Conservation (phyloP, 768 basidiomycete genomes). For the Hericium coralloides region DNA sequence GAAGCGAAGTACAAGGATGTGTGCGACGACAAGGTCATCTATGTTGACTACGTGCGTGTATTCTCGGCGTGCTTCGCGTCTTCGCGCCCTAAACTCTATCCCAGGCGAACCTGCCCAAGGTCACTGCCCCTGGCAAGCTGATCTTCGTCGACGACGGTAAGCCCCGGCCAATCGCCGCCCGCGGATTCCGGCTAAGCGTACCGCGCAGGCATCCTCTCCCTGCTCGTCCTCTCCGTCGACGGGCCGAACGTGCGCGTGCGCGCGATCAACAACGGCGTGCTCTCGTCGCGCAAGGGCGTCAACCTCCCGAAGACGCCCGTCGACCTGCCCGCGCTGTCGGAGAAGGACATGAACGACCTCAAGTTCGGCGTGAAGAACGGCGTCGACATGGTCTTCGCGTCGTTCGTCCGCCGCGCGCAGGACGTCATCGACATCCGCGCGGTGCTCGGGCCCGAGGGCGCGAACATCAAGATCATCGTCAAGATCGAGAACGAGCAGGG, state of each 20-base stretch:
- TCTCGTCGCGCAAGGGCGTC: constrained; percentile 97
- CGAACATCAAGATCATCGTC: constrained; percentile 96
- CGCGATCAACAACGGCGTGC: constrained; percentile 81
- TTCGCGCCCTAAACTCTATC: neutral
- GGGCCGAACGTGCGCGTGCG: constrained; percentile 75
- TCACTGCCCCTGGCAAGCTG: constrained; percentile 93
- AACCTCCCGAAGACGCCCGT: constrained; percentile 98
- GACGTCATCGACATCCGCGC: constrained; percentile 92
- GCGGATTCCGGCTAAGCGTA: neutral
- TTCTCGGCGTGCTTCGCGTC: neutral
- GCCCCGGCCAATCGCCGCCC: constrained; percentile 4
- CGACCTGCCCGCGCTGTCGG: constrained; percentile 93
- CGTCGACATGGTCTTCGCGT: constrained; percentile 99
- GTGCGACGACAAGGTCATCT: constrained; percentile 81
- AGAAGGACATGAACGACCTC: constrained; percentile 96
- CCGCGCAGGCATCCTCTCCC: constrained; percentile 68
- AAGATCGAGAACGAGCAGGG: constrained; percentile 99
- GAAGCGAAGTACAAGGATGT: constrained; percentile 71
- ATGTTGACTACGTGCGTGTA: constrained; percentile 82
- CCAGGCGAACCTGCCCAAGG: constrained; percentile 87
- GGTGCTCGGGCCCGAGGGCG: constrained; percentile 91
- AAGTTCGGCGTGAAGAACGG: constrained; percentile 93
- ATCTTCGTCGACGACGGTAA: constrained; percentile 96
- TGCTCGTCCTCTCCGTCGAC: constrained; percentile 87
- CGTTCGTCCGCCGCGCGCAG: constrained; percentile 92